phyloP scores from a whole-genome alignment of 352 stramenopile genomes.

The Phytophthora sp. region DNA sequence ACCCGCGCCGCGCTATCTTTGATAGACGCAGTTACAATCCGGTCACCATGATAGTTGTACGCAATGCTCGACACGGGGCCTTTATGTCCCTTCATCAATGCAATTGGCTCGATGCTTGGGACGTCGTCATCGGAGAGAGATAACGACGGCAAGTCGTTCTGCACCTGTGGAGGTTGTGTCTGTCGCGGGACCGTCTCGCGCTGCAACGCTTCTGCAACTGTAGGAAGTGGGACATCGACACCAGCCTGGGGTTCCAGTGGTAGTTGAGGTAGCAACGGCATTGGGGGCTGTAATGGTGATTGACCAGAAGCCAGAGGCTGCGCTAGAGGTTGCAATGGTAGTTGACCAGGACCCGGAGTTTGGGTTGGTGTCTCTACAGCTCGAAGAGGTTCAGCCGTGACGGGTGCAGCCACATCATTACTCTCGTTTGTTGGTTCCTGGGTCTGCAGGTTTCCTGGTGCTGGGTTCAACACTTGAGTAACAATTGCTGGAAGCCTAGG shows the following conservation, averaged over 20 bases:
- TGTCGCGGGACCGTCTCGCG: conserved; percentile 36
- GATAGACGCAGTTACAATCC: conserved; percentile 93
- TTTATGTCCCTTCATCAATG: conserved; percentile 87
- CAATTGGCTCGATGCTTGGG: conserved; percentile 61
- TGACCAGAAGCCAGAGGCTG: neutral
- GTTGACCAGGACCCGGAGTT: conserved; percentile 1
- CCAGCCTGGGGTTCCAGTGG: conserved; percentile 15
- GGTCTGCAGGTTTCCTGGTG: neutral
- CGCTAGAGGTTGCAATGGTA: conserved; percentile 10
- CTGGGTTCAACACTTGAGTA: conserved; percentile 1
- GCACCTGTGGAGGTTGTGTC: conserved; percentile 59
- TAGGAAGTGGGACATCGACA: conserved; percentile 21
- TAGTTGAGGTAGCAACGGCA: neutral
- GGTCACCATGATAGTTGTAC: conserved; percentile 91
- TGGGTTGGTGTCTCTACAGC: conserved; percentile 13
- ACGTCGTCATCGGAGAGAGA: conserved; percentile 57
- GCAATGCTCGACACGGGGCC: conserved; percentile 94
- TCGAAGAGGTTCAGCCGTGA: conserved; percentile 10
- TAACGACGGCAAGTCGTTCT: conserved; percentile 48
- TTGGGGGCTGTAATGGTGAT: conserved; percentile 3
- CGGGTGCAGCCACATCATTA: neutral
- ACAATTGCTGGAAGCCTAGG: conserved; percentile 4
- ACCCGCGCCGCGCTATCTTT: conserved; percentile 90
- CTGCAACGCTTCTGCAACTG: conserved; percentile 30
- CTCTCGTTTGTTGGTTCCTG: conserved; percentile 7